Percentiles rank a stretch among this genome's conserved stretches.
phyloP scores from a whole-genome alignment of 352 stramenopile genomes.

The Globisporangium sylvaticum region DNA sequence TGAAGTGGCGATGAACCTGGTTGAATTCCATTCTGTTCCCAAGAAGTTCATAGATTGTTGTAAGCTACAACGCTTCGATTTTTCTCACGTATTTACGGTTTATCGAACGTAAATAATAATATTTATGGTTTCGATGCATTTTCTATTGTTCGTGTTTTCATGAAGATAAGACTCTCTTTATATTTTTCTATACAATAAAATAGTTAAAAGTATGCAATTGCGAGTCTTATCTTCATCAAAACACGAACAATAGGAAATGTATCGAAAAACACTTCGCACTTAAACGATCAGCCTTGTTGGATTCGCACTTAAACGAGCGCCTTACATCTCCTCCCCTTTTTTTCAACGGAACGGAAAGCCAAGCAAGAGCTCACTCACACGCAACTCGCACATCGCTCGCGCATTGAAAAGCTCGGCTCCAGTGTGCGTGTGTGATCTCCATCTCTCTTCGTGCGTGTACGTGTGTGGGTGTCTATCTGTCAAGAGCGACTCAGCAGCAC shows the following conservation, averaged over 20 bases:
- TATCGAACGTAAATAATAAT: no score
- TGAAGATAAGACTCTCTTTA: not conserved
- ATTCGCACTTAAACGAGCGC: not conserved
- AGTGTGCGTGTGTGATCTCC: not conserved
- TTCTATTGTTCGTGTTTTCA: not conserved
- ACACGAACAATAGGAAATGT: not conserved
- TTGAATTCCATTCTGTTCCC: no score
- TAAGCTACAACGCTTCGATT: no score
- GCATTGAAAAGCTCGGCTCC: not conserved
- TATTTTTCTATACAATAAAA: not conserved
- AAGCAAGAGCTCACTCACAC: not conserved
- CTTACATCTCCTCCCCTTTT: not conserved
- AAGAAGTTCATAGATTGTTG: no score
- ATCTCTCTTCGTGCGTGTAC: not conserved
- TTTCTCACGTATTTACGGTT: no score
- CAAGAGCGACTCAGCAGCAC: conserved; percentile 2
- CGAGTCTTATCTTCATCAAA: not conserved
- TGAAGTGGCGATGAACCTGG: no score
- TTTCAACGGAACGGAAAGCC: not conserved
- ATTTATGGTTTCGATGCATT: no score
- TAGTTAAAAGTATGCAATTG: not conserved
- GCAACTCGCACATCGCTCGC: not conserved
- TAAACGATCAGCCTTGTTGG: not conserved
- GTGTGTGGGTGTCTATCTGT: not conserved
- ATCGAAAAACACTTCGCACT: not conserved